phyloP scores from a whole-genome alignment of 257 asterid genomes.

The Solanum gracilifrons region DNA sequence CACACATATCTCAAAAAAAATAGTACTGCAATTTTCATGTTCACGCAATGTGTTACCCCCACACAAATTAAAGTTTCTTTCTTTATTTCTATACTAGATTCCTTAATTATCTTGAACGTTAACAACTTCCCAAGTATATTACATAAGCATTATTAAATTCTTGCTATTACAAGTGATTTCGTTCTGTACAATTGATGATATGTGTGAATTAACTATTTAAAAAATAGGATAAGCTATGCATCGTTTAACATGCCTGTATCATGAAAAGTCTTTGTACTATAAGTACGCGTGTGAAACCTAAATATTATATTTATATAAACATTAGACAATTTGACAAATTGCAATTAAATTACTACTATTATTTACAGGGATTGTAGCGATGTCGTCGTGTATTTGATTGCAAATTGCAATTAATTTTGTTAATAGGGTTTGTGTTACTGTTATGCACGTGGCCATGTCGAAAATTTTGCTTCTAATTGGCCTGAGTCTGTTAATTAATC shows the following conservation, averaged over 20 bases:
- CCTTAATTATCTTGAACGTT: not conserved
- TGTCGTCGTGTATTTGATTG: not conserved
- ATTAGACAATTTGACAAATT: not conserved
- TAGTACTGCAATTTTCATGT: not conserved
- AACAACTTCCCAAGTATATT: not conserved
- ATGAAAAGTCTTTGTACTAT: not conserved
- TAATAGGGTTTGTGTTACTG: slow-evolving; percentile 3
- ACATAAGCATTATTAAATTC: not conserved
- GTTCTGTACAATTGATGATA: not conserved
- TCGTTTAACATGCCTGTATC: not conserved
- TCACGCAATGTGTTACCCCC: not conserved
- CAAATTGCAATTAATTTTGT: not conserved
- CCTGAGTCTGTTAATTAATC: not conserved
- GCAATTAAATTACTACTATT: not conserved
- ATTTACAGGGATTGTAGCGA: not conserved
- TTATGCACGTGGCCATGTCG: slow-evolving; percentile 36
- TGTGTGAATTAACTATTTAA: not conserved
- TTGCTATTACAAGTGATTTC: not conserved
- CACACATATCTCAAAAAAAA: not conserved
- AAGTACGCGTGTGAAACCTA: not conserved
- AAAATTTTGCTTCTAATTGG: not conserved
- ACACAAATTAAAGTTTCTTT: not conserved
- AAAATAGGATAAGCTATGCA: not conserved
- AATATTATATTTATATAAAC: not conserved
- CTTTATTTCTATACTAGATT: not conserved